Base-by-base conservation (phyloP, 169 alveolate species). In the Plasmodium adleri region DNA sequence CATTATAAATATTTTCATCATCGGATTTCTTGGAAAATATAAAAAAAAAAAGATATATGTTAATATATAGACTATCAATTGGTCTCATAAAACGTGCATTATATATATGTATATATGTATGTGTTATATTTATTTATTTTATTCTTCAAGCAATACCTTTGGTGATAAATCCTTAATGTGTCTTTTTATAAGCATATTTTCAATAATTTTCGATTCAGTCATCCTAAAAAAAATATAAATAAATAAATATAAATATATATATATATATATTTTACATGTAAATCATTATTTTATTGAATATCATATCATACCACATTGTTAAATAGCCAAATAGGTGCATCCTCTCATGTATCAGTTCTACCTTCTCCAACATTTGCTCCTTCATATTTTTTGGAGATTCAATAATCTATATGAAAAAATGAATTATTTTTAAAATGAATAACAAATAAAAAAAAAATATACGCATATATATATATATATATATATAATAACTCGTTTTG, bases 201-300 rank as follows among this genome's bases (percentile, higher is more conserved):
- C 89, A 64, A 78, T 78, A 50, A 78, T 67, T 52, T 78, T 78
- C 22, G 89, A 78, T 43, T 78, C 89, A 13, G 89, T 78, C 80
- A 67, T 78, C 89, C 89, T 78, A 45, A 17, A 52, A 52, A 50
- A 54, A 54, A 39, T 26, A 56, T 5, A 39, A 58, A 26, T 32
- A 28, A 59, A 15, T n/a, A 66, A 39, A 74, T 28, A 50, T 49
- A 32, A 17, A 74, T 60, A 60, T 74, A 60, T 32, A 63, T 24
- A 15, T 50, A 6, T 60, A 28, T 28, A 52, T 56, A 24, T 15
- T 15, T 17, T 26, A 78, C 24, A 17, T 15, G 58, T 12, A 78
- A 66, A 64, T n/a, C 24, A n/a, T 15, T 26, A 56, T 68, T 58
- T 54, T 50, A 43, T 26, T 32, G 22, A 66, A 32, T 64, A 66